Evolutionary conservation across 495 filamentous ascomycete species (phyloP).

Genomic region (Beverwykella pulmonaria): DNA sequence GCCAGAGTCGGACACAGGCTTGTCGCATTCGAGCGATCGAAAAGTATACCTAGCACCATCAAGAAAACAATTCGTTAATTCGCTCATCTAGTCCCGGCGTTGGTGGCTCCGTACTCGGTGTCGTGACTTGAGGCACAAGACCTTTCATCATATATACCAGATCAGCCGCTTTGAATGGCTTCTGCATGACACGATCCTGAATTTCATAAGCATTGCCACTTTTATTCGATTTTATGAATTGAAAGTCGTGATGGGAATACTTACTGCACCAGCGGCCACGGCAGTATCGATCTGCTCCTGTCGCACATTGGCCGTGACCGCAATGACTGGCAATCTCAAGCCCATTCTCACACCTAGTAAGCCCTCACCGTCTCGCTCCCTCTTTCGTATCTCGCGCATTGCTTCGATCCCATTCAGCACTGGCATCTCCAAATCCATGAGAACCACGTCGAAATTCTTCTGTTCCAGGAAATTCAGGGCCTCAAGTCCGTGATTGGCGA

Average conservation of each 20-base stretch:
- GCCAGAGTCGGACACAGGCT: too few relatives aligned
- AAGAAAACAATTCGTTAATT: background rate
- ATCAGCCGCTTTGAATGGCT: slow-evolving; percentile 31
- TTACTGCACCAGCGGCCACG: slow-evolving; percentile 67
- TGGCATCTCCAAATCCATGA: slow-evolving; percentile 88
- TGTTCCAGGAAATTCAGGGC: slow-evolving; percentile 59
- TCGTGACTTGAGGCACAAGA: slow-evolving; percentile 17
- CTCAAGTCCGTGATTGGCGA: slow-evolving; percentile 73
- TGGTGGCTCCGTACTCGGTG: background rate
- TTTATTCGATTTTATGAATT: too few relatives aligned
- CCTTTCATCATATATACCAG: slow-evolving; percentile 31
- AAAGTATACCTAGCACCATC: background rate
- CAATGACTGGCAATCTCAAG: slow-evolving; percentile 65
- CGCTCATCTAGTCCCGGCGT: slow-evolving; percentile 5
- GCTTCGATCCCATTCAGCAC: slow-evolving; percentile 76
- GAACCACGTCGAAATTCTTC: slow-evolving; percentile 59
- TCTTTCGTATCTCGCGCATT: slow-evolving; percentile 64
- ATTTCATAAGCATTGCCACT: background rate
- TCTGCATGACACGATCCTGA: slow-evolving; percentile 31
- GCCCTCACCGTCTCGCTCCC: slow-evolving; percentile 50
- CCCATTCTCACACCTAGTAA: background rate
- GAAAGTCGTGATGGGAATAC: slow-evolving; percentile 17
- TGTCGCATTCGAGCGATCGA: background rate
- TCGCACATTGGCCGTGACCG: slow-evolving; percentile 75
- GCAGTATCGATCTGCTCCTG: slow-evolving; percentile 67